These are phyloP conservation scores for Aspergillus sp. DNA, from an alignment of 2,329 filamentous ascomycete genomes.

Conservation along the genomic window DNA sequence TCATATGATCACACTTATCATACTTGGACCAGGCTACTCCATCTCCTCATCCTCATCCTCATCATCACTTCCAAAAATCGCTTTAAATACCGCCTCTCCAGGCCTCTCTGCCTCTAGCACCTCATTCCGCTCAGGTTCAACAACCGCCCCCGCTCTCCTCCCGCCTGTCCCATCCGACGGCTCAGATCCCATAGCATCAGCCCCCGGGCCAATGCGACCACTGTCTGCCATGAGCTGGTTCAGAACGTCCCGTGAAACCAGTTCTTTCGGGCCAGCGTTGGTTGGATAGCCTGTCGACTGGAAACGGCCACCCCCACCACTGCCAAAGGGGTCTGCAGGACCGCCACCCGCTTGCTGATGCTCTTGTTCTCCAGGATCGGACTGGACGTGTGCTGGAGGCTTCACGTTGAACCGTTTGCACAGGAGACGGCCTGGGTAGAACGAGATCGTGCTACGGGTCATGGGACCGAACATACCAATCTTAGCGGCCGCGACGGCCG, in stretches of 20 bases:
- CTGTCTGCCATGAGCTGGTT: conserved; percentile 47
- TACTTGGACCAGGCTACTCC: neutral
- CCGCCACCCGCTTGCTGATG: conserved; percentile 22
- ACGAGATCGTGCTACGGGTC: conserved; percentile 64
- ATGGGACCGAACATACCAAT: conserved; percentile 88
- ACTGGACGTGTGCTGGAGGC: conserved; percentile 60
- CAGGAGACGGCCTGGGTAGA: conserved; percentile 73
- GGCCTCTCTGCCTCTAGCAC: conserved; percentile 66
- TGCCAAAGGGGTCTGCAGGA: conserved; percentile 12
- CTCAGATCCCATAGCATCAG: conserved; percentile 2
- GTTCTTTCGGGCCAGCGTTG: conserved; percentile 29
- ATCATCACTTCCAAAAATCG: conserved; percentile 86
- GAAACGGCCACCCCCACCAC: conserved; percentile 19
- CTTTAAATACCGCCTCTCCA: conserved; percentile 73
- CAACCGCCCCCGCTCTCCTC: conserved; percentile 24
- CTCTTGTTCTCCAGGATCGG: conserved; percentile 39
- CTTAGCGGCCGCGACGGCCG: conserved; percentile 76
- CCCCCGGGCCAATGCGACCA: conserved; percentile 14
- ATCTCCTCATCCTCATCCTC: conserved; percentile 49
- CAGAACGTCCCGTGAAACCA: conserved; percentile 49
- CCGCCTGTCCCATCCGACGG: neutral
- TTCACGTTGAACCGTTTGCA: conserved; percentile 93
- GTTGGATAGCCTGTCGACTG: conserved; percentile 27
- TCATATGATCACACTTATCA: too few relatives aligned
- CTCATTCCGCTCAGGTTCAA: conserved; percentile 70